A percentile compares a stretch with the other conserved stretches of the same genome.
Conservation (phyloP, 345 rosid genomes). For the Cardiospermum halicacabum region DNA sequence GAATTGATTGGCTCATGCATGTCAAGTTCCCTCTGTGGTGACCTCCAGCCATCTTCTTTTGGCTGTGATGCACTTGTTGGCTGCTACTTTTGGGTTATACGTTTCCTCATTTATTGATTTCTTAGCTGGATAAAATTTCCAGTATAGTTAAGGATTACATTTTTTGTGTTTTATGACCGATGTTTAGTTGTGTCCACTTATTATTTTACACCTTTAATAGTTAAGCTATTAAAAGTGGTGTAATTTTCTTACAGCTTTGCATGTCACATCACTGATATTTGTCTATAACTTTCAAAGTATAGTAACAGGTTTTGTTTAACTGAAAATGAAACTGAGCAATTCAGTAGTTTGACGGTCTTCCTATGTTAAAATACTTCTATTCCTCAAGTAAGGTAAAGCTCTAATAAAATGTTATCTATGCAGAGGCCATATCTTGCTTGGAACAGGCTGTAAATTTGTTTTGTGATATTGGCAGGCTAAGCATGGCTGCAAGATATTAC, state of each 20-base stretch:
- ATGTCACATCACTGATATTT: not conserved
- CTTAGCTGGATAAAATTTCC: not conserved
- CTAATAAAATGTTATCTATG: constrained; percentile 17
- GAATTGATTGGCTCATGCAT: not conserved
- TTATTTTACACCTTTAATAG: not conserved
- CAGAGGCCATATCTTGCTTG: constrained; percentile 93
- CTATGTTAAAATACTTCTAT: no score
- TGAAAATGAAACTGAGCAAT: not conserved
- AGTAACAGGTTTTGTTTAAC: not conserved
- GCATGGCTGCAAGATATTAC: constrained; percentile 96
- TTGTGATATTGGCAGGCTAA: constrained; percentile 93
- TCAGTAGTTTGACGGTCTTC: not conserved
- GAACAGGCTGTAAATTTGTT: constrained; percentile 71
- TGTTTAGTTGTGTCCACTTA: not conserved
- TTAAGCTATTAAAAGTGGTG: not conserved
- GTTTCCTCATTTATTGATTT: not conserved
- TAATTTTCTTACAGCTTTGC: not conserved
- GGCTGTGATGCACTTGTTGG: not conserved
- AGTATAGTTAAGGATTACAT: not conserved
- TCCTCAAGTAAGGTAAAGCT: constrained; percentile 1
- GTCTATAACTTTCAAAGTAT: not conserved
- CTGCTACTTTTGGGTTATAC: not conserved
- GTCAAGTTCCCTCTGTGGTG: not conserved
- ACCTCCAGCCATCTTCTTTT: not conserved
- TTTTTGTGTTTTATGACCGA: not conserved